Base-by-base conservation (phyloP, 75 land plant species). In the Sequoiadendron giganteum region DNA sequence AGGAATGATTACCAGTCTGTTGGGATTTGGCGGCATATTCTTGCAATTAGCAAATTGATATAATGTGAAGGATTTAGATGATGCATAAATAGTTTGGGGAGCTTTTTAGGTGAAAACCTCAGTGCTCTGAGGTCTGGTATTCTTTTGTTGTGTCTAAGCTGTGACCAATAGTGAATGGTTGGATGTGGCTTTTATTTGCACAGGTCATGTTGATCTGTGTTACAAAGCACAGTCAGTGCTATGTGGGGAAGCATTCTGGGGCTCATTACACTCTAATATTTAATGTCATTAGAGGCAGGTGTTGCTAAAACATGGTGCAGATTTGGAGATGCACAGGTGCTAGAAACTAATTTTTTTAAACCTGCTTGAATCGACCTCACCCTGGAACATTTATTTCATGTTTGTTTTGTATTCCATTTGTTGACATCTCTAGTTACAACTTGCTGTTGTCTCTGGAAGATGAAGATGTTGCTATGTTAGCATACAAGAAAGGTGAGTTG, bases 161-260 rank as follows among this genome's bases (percentile, higher is more conserved):
- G 32, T 75, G 77, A 75, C 15, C 34, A 11, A 34, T 34, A 72
- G 38, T 75, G 39, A 75, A 75, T 75, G 34, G 38, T 14, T 75
- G 77, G 77, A 75, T 75, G 77, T 75, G 77, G 39, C 77, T 75
- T 75, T 75, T 75, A 9, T 75, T 75, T 75, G 32, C 77, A 75
- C 77, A 75, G 77, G 34, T 75, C 38, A 75, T 34, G 77, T 75
- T 75, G 38, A 75, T 75, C 77, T 75, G 77, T 75, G 77, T 34
- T 75, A 3, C 38, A 75, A 75, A 75, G 77, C 38, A 32, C 38
- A 75, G 34, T 34, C 38, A 75, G 3, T 75, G 1, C 34, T 75
- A 32, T 75, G 13, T 75, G 38, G 77, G 77, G 34, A 34, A 75
- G 38, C 11, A 11, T 34, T 13, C 3, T 11, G 34, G 72, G 30